These are phyloP conservation scores for Mycena haematopus DNA, from an alignment of 768 basidiomycete genomes.

Conservation along the genomic window DNA sequence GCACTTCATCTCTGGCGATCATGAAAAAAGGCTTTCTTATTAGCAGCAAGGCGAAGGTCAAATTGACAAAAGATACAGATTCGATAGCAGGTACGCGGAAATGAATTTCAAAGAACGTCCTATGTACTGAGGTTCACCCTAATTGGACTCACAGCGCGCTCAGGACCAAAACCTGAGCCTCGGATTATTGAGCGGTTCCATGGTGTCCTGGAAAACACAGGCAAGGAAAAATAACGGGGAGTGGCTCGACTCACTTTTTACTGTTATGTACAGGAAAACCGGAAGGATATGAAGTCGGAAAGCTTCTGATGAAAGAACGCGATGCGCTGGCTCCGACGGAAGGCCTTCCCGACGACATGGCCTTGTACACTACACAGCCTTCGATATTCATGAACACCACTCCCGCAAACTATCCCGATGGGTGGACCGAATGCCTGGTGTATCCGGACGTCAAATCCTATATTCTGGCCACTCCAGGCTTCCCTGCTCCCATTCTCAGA, in stretches of 20 bases:
- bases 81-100: constrained; percentile 12
- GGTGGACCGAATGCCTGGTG: constrained; percentile 21
- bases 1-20: background rate
- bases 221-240: background rate
- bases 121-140: background rate
- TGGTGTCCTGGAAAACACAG: constrained; percentile 10
- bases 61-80: constrained; percentile 10
- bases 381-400: background rate
- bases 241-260: background rate
- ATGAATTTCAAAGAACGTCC: background rate
- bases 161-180: background rate
- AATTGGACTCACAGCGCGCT: background rate
- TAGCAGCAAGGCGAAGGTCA: constrained; percentile 15
- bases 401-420: background rate
- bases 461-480: constrained; percentile 14
- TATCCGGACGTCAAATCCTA: constrained; percentile 9
- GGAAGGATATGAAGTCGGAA: constrained; percentile 4
- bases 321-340: constrained; percentile 5
- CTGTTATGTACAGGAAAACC: background rate
- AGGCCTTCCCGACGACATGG: background rate
- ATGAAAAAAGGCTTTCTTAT: constrained; percentile 21
- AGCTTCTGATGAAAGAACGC: background rate
- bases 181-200: background rate
- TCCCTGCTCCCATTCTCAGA: constrained; percentile 13
- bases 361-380: constrained; percentile 13